These are phyloP conservation scores for Globisporangium nagaii DNA, from an alignment of 352 stramenopile species.

Conservation along the genomic window DNA sequence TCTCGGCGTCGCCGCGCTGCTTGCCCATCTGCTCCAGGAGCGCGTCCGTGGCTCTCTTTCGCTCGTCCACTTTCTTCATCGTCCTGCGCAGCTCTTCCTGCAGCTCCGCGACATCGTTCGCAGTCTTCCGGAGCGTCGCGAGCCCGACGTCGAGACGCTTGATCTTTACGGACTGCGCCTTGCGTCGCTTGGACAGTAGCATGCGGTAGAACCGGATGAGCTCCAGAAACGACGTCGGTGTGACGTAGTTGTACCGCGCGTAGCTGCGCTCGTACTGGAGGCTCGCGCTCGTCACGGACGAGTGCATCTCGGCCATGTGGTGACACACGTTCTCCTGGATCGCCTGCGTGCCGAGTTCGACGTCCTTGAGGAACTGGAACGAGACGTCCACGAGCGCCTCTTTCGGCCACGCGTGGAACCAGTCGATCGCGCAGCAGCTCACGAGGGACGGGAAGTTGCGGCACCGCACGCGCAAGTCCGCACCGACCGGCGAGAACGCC, in stretches of 20 bases:
- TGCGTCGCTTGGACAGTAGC: constrained; percentile 58
- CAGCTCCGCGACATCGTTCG: constrained; percentile 68
- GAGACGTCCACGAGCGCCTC: constrained; percentile 86
- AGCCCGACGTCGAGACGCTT: constrained; percentile 82
- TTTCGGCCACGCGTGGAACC: constrained; percentile 90
- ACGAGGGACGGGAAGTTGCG: constrained; percentile 80
- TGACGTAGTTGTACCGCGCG: constrained; percentile 90
- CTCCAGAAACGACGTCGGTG: constrained; percentile 90
- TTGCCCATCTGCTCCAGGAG: constrained; percentile 88
- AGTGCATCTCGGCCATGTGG: constrained; percentile 91
- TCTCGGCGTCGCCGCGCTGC: constrained; percentile 84
- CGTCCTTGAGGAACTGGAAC: constrained; percentile 77
- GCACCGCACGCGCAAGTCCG: constrained; percentile 62
- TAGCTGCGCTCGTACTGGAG: constrained; percentile 66
- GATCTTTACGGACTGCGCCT: constrained; percentile 53
- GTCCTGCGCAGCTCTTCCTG: constrained; percentile 84
- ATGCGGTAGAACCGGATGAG: constrained; percentile 90
- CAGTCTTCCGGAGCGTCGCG: constrained; percentile 78
- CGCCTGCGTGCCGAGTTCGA: constrained; percentile 51
- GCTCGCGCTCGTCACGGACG: constrained; percentile 78
- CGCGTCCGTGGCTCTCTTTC: constrained; percentile 83
- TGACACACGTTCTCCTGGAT: constrained; percentile 91
- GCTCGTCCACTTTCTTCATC: constrained; percentile 88
- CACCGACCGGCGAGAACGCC: constrained; percentile 81
- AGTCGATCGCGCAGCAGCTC: constrained; percentile 74